Conservation (phyloP, 495 filamentous ascomycete genomes). For the Penicillium crystallinum region DNA sequence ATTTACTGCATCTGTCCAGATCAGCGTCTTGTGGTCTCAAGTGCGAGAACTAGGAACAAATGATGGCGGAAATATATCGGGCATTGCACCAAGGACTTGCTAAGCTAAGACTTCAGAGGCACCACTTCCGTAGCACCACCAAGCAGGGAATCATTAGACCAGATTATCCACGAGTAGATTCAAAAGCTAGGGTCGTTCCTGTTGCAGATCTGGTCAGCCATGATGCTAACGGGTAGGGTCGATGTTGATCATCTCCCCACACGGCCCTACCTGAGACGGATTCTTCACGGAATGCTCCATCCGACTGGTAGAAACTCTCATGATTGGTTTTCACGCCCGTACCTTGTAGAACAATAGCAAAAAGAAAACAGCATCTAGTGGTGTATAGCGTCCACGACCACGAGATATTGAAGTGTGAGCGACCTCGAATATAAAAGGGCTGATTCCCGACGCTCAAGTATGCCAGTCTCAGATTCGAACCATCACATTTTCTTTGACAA, state of each 20-base stretch:
- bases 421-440: not conserved
- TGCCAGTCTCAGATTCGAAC: not conserved
- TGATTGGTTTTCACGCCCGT: not conserved
- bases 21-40: too few species aligned
- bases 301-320: not conserved
- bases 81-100: not conserved
- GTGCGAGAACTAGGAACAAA: not conserved
- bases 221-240: not conserved
- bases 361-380: not conserved
- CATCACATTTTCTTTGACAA: not conserved
- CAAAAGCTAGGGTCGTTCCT: not conserved
- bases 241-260: not conserved
- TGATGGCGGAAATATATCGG: conserved; percentile 1
- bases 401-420: not conserved
- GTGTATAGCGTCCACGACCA: not conserved
- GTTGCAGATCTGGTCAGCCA: not conserved
- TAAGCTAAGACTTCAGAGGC: not conserved
- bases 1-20: too few species aligned
- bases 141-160: not conserved
- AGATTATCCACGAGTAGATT: not conserved
- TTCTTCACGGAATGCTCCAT: not conserved
- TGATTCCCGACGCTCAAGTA: not conserved
- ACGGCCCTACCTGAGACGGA: not conserved
- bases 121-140: too few species aligned
- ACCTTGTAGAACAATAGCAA: not conserved